A percentile compares a stretch with the other conserved stretches of the same genome.
Conservation (phyloP, 2,329 filamentous ascomycete species). For the Aureobasidium melanogenum region DNA sequence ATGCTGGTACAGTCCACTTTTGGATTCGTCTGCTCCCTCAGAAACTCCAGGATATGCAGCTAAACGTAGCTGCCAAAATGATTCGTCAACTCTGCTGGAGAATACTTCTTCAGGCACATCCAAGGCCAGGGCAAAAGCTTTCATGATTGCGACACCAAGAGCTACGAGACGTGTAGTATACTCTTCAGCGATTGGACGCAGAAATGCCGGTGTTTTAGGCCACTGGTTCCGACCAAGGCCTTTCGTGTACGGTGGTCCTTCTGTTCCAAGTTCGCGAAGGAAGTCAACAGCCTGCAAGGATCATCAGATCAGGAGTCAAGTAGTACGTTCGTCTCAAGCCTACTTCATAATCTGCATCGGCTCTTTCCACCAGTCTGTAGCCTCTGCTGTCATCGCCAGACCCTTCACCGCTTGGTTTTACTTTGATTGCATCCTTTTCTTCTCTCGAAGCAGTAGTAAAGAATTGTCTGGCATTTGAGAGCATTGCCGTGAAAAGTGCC, state of each 20-base stretch:
- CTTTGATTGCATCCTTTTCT: neutral
- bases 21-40: neutral
- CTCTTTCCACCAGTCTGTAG: neutral
- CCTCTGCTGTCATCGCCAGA: neutral
- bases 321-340: neutral
- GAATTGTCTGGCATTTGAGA: neutral
- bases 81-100: neutral
- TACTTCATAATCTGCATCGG: neutral
- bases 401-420: neutral
- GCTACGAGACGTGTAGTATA: neutral
- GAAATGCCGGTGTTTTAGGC: neutral
- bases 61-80: slow-evolving; percentile 3
- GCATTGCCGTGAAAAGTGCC: neutral
- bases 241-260: neutral
- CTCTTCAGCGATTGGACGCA: neutral
- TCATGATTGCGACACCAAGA: neutral
- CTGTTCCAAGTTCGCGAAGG: neutral
- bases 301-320: neutral
- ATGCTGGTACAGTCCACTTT: neutral
- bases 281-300: neutral
- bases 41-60: neutral
- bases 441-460: neutral
- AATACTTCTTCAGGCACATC: neutral
- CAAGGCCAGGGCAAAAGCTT: neutral
- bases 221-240: slow-evolving; percentile 1